Base-by-base conservation (phyloP, 2,329 filamentous ascomycete genomes). In the Calonectria montana region DNA sequence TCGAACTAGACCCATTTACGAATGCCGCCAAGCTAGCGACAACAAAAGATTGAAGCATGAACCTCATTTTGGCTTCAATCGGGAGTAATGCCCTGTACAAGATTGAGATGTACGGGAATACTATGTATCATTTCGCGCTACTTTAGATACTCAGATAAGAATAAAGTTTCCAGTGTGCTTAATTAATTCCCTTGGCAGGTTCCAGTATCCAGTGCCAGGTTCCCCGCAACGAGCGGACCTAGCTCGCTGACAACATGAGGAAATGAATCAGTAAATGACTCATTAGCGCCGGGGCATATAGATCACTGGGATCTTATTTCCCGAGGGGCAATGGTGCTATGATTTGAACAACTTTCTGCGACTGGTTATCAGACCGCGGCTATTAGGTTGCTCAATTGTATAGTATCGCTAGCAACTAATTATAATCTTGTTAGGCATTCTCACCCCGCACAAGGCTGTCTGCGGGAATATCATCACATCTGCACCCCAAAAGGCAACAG, bases 231-330 rank as follows among this genome's bases (percentile, higher is more conserved):
- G 16, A 62, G 23, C 47, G 47, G 47, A 45, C 8, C 41, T 2
- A 7, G 47, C 27, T 50, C 27, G 29, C 35, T 43, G 39, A 35
- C 31, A 35, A 35, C 15, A 15, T 3, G 55, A 62, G 13, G 3
- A 21, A 39, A 41, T 62, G 57, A 62, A 62, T 62, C 57, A 43
- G 43, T 62, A 62, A 62, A 62, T 62, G 57, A 62, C 35, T 62
- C 57, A 62, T 43, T 62, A 62, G 57, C 57, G 57, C 16, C 39
- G 47, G 13, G 23, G 13, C 29, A 6, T 50, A 50, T 50, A 29
- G 18, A 21, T 10, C 31, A 10, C 31, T 5, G 13, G 31, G 31
- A 35, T 35, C 3, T 41, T 13, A 15, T 41, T 41, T n/a, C 15
- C 15, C 10, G 39, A 41, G 39, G 10, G 18, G 39, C 39, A n/a